These are phyloP conservation scores for Coelastrella sp. DNA, from an alignment of 139 green algal genomes.

Conservation along the genomic window DNA sequence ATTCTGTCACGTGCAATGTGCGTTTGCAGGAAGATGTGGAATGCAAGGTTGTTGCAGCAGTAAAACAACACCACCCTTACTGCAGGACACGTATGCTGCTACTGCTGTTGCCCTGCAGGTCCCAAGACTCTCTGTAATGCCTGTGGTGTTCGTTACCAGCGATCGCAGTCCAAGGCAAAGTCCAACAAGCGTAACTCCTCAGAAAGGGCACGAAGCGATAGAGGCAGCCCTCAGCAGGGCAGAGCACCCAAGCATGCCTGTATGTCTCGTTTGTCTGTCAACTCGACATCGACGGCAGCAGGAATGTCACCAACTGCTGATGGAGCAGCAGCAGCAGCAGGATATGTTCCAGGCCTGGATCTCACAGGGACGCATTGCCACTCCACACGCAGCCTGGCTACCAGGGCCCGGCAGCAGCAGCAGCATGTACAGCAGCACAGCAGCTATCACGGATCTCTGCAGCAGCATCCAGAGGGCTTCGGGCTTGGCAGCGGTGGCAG, in stretches of 20 bases:
- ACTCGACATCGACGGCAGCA: neutral
- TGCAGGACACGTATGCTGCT: neutral
- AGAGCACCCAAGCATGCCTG: neutral
- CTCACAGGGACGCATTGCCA: neutral
- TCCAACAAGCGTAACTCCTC: conserved; percentile 16
- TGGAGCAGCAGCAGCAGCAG: conserved; percentile 7
- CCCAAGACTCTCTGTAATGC: conserved; percentile 72
- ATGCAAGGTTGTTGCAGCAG: too few relatives aligned
- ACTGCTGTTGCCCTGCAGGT: conserved; percentile 38
- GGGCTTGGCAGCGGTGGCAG: too few relatives aligned
- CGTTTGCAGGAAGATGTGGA: too few relatives aligned
- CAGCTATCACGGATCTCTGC: too few relatives aligned
- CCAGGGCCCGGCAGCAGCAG: conserved; percentile 7
- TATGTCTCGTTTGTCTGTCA: neutral
- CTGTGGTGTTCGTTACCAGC: conserved; percentile 64
- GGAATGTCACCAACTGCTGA: neutral
- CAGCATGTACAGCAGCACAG: neutral
- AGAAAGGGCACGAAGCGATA: neutral
- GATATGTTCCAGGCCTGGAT: neutral
- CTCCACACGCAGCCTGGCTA: neutral
- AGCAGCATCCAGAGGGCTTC: too few relatives aligned
- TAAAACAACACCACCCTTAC: too few relatives aligned
- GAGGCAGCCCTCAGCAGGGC: conserved; percentile 5
- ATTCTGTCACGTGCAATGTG: too few relatives aligned
- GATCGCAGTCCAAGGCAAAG: conserved; percentile 52